Percentiles rank a stretch among this genome's conserved stretches.
Conservation (phyloP, 768 basidiomycete species). For the Amanita exitialis region DNA sequence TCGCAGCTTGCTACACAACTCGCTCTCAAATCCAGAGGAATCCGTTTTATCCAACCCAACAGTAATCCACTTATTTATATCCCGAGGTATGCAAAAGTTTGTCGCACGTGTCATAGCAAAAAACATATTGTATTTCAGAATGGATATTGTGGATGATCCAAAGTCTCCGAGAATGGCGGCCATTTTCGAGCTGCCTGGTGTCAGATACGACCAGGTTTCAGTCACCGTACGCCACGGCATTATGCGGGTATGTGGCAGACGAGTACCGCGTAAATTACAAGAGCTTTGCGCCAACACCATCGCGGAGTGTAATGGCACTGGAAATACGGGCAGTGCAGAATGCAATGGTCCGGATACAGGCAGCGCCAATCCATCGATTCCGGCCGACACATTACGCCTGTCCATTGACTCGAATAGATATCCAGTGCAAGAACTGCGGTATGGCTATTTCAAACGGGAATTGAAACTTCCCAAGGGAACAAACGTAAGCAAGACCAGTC, state of each 20-base stretch:
- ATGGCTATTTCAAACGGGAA: conserved; percentile 30
- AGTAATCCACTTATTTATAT: conserved; percentile 9
- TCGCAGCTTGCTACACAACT: not conserved
- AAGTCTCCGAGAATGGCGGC: conserved; percentile 21
- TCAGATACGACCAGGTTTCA: conserved; percentile 24
- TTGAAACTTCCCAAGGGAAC: conserved; percentile 27
- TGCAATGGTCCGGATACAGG: not conserved
- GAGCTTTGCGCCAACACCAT: not conserved
- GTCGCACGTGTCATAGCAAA: not conserved
- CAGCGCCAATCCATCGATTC: too few relatives aligned
- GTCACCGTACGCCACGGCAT: conserved; percentile 24
- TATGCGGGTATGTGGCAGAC: conserved; percentile 24
- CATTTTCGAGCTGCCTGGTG: conserved; percentile 36
- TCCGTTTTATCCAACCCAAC: conserved; percentile 15
- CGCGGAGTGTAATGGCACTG: too few relatives aligned
- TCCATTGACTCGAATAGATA: not conserved
- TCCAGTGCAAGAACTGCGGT: conserved; percentile 29
- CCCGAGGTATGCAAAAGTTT: not conserved
- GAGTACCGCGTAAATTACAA: conserved; percentile 11
- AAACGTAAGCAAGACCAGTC: conserved; percentile 20
- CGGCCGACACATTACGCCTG: not conserved
- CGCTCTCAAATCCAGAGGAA: conserved; percentile 17
- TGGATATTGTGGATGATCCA: conserved; percentile 33
- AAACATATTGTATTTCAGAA: conserved; percentile 17
- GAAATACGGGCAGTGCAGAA: not conserved